A percentile compares a stretch with the other conserved stretches of the same genome.
These are phyloP conservation scores for Phytopythium boreale DNA, from an alignment of 352 stramenopile genomes.

Conservation along the genomic window DNA sequence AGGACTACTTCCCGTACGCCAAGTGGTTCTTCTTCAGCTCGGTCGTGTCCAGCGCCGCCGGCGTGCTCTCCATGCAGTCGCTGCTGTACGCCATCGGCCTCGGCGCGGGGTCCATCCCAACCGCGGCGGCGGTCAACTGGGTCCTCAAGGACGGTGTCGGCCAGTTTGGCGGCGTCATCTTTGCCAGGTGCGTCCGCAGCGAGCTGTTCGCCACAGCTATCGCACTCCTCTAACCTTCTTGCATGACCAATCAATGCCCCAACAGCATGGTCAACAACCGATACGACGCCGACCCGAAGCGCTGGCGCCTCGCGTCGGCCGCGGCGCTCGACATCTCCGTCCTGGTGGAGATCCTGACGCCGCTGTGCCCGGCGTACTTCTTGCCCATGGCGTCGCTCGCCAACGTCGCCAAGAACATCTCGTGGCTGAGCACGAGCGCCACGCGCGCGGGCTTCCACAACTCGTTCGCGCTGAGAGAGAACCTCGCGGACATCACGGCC, in stretches of 20 bases:
- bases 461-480: conserved; percentile 85
- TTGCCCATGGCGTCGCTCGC: conserved; percentile 87
- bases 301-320: conserved; percentile 90
- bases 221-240: not conserved
- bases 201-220: no score
- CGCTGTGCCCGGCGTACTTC: conserved; percentile 76
- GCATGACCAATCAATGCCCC: not conserved
- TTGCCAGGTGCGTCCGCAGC: conserved; percentile 39
- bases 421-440: conserved; percentile 92
- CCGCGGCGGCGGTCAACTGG: conserved; percentile 95
- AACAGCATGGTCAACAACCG: conserved; percentile 84
- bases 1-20: conserved; percentile 88
- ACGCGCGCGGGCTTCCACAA: conserved; percentile 94
- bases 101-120: conserved; percentile 78
- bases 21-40: conserved; percentile 82
- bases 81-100: conserved; percentile 94
- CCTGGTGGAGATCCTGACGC: conserved; percentile 91
- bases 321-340: conserved; percentile 89
- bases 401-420: conserved; percentile 96
- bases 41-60: conserved; percentile 73
- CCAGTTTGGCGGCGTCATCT: conserved; percentile 94
- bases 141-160: conserved; percentile 96
- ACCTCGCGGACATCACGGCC: conserved; percentile 96
- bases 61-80: conserved; percentile 94
- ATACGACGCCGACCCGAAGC: conserved; percentile 94